These are phyloP conservation scores for Zymoseptoria passerinii DNA, from an alignment of 2,329 filamentous ascomycete genomes.

Conservation along the genomic window DNA sequence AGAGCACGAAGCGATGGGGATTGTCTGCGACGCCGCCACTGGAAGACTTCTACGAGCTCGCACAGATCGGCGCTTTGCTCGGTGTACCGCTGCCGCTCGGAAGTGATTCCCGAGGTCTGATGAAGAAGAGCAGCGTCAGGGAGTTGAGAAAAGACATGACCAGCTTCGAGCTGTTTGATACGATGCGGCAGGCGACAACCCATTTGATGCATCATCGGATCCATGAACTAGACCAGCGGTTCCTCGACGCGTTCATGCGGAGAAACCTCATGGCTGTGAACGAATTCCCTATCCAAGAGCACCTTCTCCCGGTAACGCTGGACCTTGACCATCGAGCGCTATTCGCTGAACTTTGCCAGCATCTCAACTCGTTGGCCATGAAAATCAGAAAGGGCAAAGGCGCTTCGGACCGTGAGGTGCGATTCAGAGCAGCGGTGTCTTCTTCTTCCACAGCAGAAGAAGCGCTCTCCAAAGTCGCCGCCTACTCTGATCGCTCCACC, in stretches of 20 bases:
- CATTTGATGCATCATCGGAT: conserved; percentile 45
- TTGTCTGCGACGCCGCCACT: conserved; percentile 56
- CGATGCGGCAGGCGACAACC: conserved; percentile 43
- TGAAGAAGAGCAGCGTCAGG: conserved; percentile 41
- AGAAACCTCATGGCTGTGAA: conserved; percentile 31
- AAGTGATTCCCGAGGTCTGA: conserved; percentile 39
- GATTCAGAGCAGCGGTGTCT: conserved; percentile 41
- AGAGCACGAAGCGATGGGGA: conserved; percentile 50
- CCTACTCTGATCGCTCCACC: conserved; percentile 19
- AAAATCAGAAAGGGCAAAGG: conserved; percentile 34
- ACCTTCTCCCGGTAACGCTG: conserved; percentile 38
- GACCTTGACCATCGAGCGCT: conserved; percentile 42
- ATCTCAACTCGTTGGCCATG: conserved; percentile 46
- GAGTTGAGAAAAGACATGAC: conserved; percentile 36
- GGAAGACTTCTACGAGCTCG: conserved; percentile 51
- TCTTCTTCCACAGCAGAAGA: conserved; percentile 43
- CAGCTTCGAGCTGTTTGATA: conserved; percentile 49
- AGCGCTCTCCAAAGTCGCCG: conserved; percentile 43
- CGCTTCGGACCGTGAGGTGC: conserved; percentile 30
- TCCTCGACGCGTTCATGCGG: conserved; percentile 47
- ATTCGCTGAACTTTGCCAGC: conserved; percentile 49
- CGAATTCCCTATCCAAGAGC: conserved; percentile 39
- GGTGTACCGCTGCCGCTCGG: conserved; percentile 48
- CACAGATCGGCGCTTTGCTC: conserved; percentile 50
- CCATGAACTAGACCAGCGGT: conserved; percentile 45